Evolutionary conservation across 192 early-diverging fungal species (phyloP), one percentile per base, ranked within the genome.

Genomic region (Gamsiella multidivaricata): DNA sequence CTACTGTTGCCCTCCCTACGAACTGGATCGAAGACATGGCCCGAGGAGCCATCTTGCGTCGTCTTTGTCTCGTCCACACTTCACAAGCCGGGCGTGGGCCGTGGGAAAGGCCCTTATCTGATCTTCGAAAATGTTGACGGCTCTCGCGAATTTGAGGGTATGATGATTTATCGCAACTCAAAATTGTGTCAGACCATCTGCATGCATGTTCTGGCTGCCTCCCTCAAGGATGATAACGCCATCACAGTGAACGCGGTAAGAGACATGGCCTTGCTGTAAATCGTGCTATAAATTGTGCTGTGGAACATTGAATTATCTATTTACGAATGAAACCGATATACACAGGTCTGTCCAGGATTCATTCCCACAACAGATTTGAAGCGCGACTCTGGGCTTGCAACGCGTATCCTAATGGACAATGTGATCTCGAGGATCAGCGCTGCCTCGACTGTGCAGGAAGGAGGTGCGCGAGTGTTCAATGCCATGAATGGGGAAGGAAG

Each of bases 51-150:
- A n/a, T 68, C 81, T 6, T 57, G 56, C 46, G 39, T 83, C 43
- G 53, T 76, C 14, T 76, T 80, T 55, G 80, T 83, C 33, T 69
- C 69, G 14, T 82, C 81, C 12, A 36, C 67, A 5, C 45, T 83
- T 22, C 72, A 81, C 61, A 69, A 53, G 52, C 41, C 66, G 3
- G 72, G 68, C 3, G 41, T 51, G 15, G 82, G 74, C 4, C 54
- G 52, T 60, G 66, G 67, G 9, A 71, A 74, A 29, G 80, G 73
- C 17, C 79, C 82, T 41, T 49, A 63, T 15, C 58, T 80, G 39
- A 71, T 66, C 3, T 46, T 72, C 28, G 80, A 80, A 41, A 80
- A 81, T 49, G 31, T 81, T 14, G 58, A 80, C 45, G 79, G 69
- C 0, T 55, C 45, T 11, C 34, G 55, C 10, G 58, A 61, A 0